Base-by-base conservation (phyloP, 176 grass and related monocot genomes). In the Urochloa ruziziensis region DNA sequence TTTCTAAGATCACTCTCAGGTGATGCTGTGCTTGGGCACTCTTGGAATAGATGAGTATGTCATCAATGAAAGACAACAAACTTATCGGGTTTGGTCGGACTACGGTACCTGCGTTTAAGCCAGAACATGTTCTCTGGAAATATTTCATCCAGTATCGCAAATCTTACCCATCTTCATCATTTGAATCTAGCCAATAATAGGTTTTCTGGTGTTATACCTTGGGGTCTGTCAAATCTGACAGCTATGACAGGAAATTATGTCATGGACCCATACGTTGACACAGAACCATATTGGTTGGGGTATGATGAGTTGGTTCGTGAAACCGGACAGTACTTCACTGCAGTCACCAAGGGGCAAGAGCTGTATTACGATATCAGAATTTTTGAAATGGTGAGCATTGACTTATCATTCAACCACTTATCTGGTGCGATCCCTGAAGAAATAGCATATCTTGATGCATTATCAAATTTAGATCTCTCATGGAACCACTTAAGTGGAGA, bases 101-200 rank as follows among this genome's bases (percentile, higher is more conserved):
- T 71, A 3, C 7, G 1, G 6, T 60, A 14, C n/a, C 17, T 84
- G 11, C 10, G 1, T 10, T 42, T 84, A 17, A 76, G 67, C 2
- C 52, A 80, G 1, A 92, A 92, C 24, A 80, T 42, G 19, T 62
- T 92, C 1, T 42, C 43, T 23, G 84, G 87, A 14, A 64, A 66
- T 10, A 42, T 74, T 81, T 44, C 80, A 49, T 35, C 3, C 5
- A 83, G 73, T 8, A 19, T 80, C 16, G 69, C 9, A 67, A 68
- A 83, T 66, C 73, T 92, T 15, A 3, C 0, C 6, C 2, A 21
- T 4, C 87, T 89, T 71, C 51, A 34, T 39, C 25, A 59, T 72
- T 67, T 91, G 5, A 67, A 91, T 73, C 52, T 91, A 34, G 59
- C 85, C 21, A 28, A 63, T 17, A 92, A 92, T 8, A 64, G 5